phyloP scores from a whole-genome alignment of 768 basidiomycete genomes.

The Tulasnella sp. region DNA sequence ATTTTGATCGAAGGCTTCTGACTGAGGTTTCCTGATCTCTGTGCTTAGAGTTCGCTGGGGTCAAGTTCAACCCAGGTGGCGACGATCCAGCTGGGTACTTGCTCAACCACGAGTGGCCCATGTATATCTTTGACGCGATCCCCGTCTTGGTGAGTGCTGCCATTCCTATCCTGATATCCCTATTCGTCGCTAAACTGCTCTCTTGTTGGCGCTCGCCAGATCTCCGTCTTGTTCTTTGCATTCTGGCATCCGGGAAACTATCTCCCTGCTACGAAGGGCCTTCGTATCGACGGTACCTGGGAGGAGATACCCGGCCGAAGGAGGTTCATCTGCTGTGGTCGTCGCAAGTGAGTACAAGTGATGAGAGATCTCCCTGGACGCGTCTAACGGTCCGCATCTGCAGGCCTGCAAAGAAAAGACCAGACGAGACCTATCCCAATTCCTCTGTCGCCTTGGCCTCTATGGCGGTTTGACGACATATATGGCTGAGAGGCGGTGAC shows the following conservation, averaged over 20 bases:
- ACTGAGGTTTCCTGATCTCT: not conserved
- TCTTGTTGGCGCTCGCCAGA: not conserved
- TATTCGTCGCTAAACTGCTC: not conserved
- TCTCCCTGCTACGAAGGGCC: slow-evolving; percentile 21
- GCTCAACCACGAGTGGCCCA: slow-evolving; percentile 21
- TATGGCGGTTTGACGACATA: not conserved
- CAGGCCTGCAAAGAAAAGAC: not conserved
- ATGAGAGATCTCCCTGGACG: no score
- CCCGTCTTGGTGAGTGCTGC: slow-evolving; percentile 15
- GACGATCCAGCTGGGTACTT: slow-evolving; percentile 16
- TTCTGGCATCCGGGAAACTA: slow-evolving; percentile 13
- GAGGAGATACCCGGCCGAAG: not conserved
- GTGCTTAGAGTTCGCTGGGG: slow-evolving; percentile 13
- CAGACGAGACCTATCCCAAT: not conserved
- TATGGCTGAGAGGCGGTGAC: not conserved
- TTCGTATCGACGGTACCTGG: slow-evolving; percentile 20
- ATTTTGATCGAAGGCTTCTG: no score
- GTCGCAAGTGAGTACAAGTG: not conserved
- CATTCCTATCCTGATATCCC: not conserved
- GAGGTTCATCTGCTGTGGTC: not conserved
- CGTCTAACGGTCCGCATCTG: not conserved
- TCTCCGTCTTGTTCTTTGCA: not conserved
- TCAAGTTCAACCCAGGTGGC: slow-evolving; percentile 1
- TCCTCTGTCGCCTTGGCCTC: not conserved
- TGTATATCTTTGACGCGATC: slow-evolving; percentile 22